Conservation (phyloP, 2,329 filamentous ascomycete genomes). For the Metarhizium album region DNA sequence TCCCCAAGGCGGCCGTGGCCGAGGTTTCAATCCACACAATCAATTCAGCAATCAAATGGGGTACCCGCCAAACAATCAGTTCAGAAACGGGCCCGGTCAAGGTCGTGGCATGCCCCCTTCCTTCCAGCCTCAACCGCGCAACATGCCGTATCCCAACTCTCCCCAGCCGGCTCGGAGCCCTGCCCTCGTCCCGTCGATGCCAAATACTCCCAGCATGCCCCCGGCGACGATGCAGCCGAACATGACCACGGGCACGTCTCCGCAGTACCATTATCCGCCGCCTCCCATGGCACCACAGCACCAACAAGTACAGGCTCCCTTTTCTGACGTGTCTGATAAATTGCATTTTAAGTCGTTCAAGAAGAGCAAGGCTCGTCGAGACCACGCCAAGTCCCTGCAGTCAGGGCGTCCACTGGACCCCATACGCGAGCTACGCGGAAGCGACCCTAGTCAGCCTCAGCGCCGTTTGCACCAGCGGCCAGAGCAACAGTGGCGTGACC, state of each 20-base stretch:
- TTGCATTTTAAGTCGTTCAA: slow-evolving; percentile 30
- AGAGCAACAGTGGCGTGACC: slow-evolving; percentile 23
- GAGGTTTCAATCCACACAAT: slow-evolving; percentile 34
- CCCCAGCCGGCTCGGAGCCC: slow-evolving; percentile 57
- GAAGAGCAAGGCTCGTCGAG: slow-evolving; percentile 35
- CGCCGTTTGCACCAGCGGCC: slow-evolving; percentile 36
- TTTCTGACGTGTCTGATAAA: slow-evolving; percentile 23
- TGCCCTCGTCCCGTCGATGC: slow-evolving; percentile 53
- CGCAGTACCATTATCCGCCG: slow-evolving; percentile 50
- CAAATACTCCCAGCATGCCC: slow-evolving; percentile 59
- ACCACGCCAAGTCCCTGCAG: slow-evolving; percentile 35
- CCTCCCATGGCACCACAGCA: slow-evolving; percentile 47
- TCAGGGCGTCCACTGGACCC: slow-evolving; percentile 26
- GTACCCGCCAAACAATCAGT: slow-evolving; percentile 33
- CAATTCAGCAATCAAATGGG: slow-evolving; percentile 37
- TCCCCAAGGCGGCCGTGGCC: slow-evolving; percentile 37
- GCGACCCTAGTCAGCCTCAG: slow-evolving; percentile 25
- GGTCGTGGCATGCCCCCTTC: slow-evolving; percentile 42
- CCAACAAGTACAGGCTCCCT: slow-evolving; percentile 48
- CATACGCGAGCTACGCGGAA: slow-evolving; percentile 22
- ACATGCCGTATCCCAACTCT: slow-evolving; percentile 45
- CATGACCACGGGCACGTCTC: slow-evolving; percentile 55
- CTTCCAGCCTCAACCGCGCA: slow-evolving; percentile 33
- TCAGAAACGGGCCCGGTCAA: slow-evolving; percentile 31
- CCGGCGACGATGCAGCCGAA: slow-evolving; percentile 40